A percentile compares a stretch with the other conserved stretches of the same genome.
phyloP scores from a whole-genome alignment of 805 yeast genomes.

The Yamadazyma philogaea region DNA sequence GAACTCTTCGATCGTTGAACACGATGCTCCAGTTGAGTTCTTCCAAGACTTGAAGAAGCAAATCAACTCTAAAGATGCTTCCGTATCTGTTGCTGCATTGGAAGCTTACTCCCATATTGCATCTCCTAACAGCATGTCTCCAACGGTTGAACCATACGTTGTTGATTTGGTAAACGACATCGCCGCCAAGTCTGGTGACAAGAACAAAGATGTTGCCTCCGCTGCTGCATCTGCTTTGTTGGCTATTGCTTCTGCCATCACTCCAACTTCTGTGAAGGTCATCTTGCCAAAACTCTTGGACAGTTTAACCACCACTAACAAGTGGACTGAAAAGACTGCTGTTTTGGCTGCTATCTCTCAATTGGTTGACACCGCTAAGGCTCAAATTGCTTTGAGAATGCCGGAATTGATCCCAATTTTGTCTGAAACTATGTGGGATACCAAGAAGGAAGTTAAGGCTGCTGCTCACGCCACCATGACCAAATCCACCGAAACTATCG shows the following conservation, averaged over 20 bases:
- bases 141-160: slow-evolving; percentile 94
- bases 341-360: slow-evolving; percentile 79
- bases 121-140: slow-evolving; percentile 69
- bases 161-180: slow-evolving; percentile 73
- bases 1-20: slow-evolving; percentile 96
- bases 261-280: slow-evolving; percentile 92
- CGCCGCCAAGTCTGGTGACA: slow-evolving; percentile 84
- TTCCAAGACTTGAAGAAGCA: slow-evolving; percentile 73
- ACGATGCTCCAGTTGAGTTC: slow-evolving; percentile 92
- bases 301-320: slow-evolving; percentile 68
- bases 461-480: slow-evolving; percentile 96
- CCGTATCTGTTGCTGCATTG: slow-evolving; percentile 70
- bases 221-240: slow-evolving; percentile 74
- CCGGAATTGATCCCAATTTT: slow-evolving; percentile 98
- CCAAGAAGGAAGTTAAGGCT: slow-evolving; percentile 95
- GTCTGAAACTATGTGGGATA: slow-evolving; percentile 99
- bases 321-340: slow-evolving; percentile 98
- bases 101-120: slow-evolving; percentile 85
- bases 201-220: slow-evolving; percentile 69
- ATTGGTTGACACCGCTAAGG: slow-evolving; percentile 91
- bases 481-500: slow-evolving; percentile 95
- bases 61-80: slow-evolving; percentile 74
- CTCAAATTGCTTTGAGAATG: slow-evolving; percentile 97
- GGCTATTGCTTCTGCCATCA: slow-evolving; percentile 75
- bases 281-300: slow-evolving; percentile 76